These are phyloP conservation scores for Anaeromyces robustus DNA, from an alignment of 192 early-diverging fungal genomes.

Conservation along the genomic window DNA sequence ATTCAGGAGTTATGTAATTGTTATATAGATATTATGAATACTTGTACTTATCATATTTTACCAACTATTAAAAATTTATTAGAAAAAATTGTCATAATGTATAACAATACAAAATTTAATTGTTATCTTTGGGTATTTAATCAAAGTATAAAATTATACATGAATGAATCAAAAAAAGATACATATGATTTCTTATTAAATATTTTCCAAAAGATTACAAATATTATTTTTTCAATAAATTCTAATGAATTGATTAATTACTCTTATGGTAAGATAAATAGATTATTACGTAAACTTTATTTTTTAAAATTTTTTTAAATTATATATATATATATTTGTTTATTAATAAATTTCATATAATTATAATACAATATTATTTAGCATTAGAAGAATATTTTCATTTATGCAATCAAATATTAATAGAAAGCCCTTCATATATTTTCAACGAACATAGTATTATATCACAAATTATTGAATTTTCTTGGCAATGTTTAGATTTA, in stretches of 20 bases:
- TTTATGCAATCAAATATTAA: neutral
- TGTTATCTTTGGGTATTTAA: neutral
- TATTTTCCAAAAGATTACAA: neutral
- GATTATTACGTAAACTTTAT: too few relatives aligned
- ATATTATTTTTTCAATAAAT: neutral
- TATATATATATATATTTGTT: too few relatives aligned
- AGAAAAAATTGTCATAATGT: neutral
- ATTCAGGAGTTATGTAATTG: neutral
- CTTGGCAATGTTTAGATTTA: neutral
- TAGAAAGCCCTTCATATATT: neutral
- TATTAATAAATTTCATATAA: neutral
- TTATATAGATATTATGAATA: neutral
- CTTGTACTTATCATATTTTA: neutral
- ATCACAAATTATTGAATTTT: neutral
- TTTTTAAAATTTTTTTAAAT: too few relatives aligned
- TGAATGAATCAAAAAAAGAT: neutral
- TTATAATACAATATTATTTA: too few relatives aligned
- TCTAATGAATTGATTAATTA: neutral
- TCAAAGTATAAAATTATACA: neutral
- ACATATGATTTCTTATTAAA: neutral
- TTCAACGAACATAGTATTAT: neutral
- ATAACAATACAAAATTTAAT: neutral
- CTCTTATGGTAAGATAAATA: neutral
- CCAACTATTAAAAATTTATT: neutral
- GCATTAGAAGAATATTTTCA: neutral